Evolutionary conservation across 331 rosid species (phyloP), one percentile per base, ranked within the genome.

Genomic region (Quercus phellos): DNA sequence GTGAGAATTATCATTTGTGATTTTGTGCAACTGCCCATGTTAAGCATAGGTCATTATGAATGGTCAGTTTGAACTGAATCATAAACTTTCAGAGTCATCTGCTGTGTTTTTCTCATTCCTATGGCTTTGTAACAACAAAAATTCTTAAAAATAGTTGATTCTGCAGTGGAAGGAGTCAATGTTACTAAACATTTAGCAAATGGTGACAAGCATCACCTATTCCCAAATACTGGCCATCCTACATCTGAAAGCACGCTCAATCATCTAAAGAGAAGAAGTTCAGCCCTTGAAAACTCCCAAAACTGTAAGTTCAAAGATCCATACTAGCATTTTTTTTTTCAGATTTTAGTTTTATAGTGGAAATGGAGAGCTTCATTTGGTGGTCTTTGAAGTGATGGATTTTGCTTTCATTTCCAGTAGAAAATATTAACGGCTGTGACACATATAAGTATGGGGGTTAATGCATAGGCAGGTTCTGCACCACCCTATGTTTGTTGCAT

Each of bases 181-280:
- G 13, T 24, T 75, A 22, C 71, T 14, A 43, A 38, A 4, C 79
- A 60, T 6, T 61, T 54, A 43, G 50, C 50, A 21, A 60, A 75
- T 46, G 79, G 72, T 75, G 12, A 22, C 72, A 61, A 46, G 50
- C 42, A 75, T 75, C 24, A 16, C 63, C 79, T 54, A 61, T 24
- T 18, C 30, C 43, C 51, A 42, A 24, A 13, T 17, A 4, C 16
- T 43, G 70, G 58, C 51, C 68, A 30, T 54, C 61, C 71, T 9
- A 24, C 22, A 55, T 53, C 46, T 43, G 50, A 63, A 60, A 63
- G 46, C 50, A 38, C 19, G 2, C 63, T 63, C 70, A 55, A 21
- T 59, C n/a, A 17, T 58, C 54, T 56, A 26, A 56, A 38, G 53
- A 74, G 55, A 74, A 58, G 53, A 46, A 46, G 4, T 46, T 46